Evolutionary conservation across 495 filamentous ascomycete species (phyloP).

Genomic region (Annulohypoxylon nitens): DNA sequence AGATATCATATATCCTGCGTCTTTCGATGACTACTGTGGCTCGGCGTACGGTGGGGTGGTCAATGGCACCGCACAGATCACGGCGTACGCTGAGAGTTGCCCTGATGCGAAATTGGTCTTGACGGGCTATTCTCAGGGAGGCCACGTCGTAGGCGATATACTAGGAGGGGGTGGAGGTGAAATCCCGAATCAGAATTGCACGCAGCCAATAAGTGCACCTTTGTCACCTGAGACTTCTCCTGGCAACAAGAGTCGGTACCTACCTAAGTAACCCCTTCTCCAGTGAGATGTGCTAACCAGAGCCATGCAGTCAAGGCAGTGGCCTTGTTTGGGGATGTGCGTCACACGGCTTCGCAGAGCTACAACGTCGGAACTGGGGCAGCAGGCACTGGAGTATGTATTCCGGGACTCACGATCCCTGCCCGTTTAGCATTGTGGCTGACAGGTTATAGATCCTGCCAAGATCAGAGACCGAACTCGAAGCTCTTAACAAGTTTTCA

Average conservation of each 20-base stretch:
- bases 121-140: constrained; percentile 7
- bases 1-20: constrained; percentile 3
- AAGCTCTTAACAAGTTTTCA: constrained; percentile 4
- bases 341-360: constrained; percentile 11
- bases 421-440: background rate
- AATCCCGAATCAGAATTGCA: background rate
- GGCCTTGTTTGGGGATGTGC: background rate
- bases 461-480: background rate
- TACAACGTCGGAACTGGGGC: constrained; percentile 11
- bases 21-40: background rate
- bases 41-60: background rate
- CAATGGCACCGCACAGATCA: constrained; percentile 11
- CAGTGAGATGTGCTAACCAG: background rate
- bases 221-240: constrained; percentile 7
- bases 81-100: constrained; percentile 3
- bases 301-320: background rate
- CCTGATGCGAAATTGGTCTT: constrained; percentile 9
- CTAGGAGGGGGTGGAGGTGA: constrained; percentile 6
- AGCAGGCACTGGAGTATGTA: constrained; percentile 1
- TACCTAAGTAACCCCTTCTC: background rate
- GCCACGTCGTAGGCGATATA: background rate
- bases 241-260: constrained; percentile 1
- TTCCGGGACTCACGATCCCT: background rate
- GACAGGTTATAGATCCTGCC: background rate
- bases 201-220: background rate